Percentiles rank a stretch among this genome's conserved stretches.
These are phyloP conservation scores for Grosmannia serpens DNA, from an alignment of 2,329 filamentous ascomycete species.

Conservation along the genomic window DNA sequence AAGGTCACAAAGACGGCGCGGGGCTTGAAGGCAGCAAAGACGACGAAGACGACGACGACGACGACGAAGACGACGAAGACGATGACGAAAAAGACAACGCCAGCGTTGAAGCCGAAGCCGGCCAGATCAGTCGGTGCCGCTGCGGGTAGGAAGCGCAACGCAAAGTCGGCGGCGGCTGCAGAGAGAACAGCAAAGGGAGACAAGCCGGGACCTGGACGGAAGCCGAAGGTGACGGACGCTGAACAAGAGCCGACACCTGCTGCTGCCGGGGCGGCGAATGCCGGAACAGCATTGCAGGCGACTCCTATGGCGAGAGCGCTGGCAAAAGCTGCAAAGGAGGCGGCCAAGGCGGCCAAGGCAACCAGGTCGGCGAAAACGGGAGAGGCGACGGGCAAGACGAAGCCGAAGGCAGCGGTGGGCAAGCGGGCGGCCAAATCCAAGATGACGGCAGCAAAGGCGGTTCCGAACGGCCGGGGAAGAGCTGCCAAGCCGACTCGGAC, in stretches of 20 bases:
- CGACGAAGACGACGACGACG: neutral
- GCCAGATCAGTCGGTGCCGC: neutral
- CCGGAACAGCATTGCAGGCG: constrained; percentile 18
- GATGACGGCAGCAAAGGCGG: neutral
- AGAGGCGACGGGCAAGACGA: constrained; percentile 9
- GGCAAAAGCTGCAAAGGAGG: constrained; percentile 4
- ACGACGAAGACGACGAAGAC: neutral
- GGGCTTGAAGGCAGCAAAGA: constrained; percentile 5
- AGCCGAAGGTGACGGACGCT: neutral
- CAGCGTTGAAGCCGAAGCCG: neutral
- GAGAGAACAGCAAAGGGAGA: neutral
- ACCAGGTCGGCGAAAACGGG: constrained; percentile 4
- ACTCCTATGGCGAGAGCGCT: constrained; percentile 12
- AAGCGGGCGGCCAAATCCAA: constrained; percentile 4
- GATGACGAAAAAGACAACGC: neutral
- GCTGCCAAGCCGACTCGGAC: no score
- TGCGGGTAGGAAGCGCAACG: neutral
- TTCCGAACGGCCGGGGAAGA: no score
- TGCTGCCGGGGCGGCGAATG: no score
- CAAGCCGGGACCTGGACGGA: neutral
- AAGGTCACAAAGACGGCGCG: constrained; percentile 16
- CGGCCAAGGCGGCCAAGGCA: constrained; percentile 10
- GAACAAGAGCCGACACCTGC: neutral
- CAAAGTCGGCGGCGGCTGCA: neutral
- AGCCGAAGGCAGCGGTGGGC: neutral